A percentile compares a stretch with the other conserved stretches of the same genome.
These are phyloP conservation scores for Coriolopsis trogii DNA, from an alignment of 1,284 basidiomycete genomes.

Conservation along the genomic window DNA sequence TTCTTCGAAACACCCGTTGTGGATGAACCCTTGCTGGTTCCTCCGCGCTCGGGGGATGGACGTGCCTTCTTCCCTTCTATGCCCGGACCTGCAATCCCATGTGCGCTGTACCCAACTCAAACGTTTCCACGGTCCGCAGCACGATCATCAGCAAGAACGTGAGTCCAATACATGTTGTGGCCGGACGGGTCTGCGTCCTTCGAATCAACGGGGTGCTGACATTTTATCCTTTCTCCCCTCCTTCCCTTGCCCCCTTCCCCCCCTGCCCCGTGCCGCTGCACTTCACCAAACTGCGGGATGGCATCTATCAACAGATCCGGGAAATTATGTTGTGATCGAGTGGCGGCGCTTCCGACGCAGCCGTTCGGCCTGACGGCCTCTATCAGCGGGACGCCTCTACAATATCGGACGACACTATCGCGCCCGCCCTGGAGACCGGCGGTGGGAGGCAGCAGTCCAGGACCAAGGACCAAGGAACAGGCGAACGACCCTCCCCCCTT, in stretches of 20 bases:
- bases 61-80: background rate
- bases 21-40: background rate
- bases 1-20: constrained; percentile 9
- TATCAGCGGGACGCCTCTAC: background rate
- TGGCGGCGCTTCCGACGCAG: background rate
- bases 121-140: constrained; percentile 38
- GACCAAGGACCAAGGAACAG: background rate
- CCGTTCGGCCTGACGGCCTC: background rate
- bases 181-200: no score
- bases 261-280: background rate
- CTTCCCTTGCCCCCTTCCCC: background rate
- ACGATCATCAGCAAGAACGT: constrained; percentile 72
- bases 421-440: background rate
- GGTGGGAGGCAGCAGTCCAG: background rate
- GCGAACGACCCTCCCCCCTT: no score
- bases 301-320: constrained; percentile 45
- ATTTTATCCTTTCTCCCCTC: background rate
- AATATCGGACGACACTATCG: background rate
- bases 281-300: constrained; percentile 3
- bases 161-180: constrained; percentile 40
- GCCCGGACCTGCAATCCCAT: background rate
- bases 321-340: constrained; percentile 51
- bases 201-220: no score
- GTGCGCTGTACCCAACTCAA: background rate
- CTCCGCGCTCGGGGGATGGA: constrained; percentile 2